Percentiles rank a stretch among this genome's conserved stretches.
phyloP scores from a whole-genome alignment of 2,329 filamentous ascomycete species.

The Colletotrichum sp. region DNA sequence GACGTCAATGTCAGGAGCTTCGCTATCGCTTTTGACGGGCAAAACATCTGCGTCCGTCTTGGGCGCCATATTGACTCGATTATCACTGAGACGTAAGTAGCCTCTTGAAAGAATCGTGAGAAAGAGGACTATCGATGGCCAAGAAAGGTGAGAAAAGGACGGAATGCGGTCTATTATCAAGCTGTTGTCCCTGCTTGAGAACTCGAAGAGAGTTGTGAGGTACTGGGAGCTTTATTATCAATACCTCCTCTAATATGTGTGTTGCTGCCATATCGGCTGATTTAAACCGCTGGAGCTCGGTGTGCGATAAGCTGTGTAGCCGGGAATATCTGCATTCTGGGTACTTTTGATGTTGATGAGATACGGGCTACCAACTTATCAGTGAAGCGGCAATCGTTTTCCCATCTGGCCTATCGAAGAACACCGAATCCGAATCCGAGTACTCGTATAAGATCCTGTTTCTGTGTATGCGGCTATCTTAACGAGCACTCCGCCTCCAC shows the following conservation, averaged over 20 bases:
- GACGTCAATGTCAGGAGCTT: neutral
- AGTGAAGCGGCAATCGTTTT: neutral
- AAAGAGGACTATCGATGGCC: neutral
- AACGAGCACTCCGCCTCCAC: neutral
- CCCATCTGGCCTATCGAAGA: neutral
- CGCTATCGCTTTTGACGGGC: neutral
- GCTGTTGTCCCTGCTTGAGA: neutral
- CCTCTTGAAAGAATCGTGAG: fast-evolving
- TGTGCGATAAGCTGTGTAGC: neutral
- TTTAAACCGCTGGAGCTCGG: neutral
- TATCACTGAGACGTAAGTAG: neutral
- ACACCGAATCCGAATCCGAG: neutral
- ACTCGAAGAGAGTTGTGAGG: fast-evolving
- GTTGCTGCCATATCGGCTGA: neutral
- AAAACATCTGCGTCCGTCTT: neutral
- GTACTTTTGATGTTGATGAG: neutral
- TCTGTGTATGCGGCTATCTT: neutral
- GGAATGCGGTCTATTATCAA: neutral
- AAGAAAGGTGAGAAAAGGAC: neutral
- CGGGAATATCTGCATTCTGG: neutral
- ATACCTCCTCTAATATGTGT: fast-evolving
- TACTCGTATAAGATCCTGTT: neutral
- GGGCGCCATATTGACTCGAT: neutral
- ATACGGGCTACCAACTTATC: neutral
- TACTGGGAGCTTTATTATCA: neutral